Conservation (phyloP, 2,329 filamentous ascomycete genomes). For the Epichloe typhina region DNA sequence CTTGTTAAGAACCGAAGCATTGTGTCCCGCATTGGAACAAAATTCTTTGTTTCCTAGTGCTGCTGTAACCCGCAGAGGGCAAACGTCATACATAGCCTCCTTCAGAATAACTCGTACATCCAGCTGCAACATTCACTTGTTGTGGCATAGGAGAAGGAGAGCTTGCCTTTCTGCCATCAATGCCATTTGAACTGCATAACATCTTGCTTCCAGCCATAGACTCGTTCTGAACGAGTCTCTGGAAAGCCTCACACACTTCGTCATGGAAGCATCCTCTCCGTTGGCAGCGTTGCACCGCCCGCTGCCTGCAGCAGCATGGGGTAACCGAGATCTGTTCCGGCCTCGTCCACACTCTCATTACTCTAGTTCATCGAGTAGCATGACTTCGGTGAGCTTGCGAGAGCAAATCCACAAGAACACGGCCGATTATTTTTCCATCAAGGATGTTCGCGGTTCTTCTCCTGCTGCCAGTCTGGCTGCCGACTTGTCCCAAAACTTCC, state of each 20-base stretch:
- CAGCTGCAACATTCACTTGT: slow-evolving; percentile 21
- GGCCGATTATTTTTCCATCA: slow-evolving; percentile 71
- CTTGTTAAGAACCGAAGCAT: background rate
- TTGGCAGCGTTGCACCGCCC: slow-evolving; percentile 80
- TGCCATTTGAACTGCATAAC: background rate
- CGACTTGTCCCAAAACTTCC: slow-evolving; percentile 93
- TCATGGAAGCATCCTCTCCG: slow-evolving; percentile 88
- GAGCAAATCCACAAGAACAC: slow-evolving; percentile 50
- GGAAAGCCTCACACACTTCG: slow-evolving; percentile 10
- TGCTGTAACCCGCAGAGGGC: background rate
- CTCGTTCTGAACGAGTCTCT: slow-evolving; percentile 4
- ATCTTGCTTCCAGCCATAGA: background rate
- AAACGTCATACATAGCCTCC: background rate
- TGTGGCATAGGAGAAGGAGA: slow-evolving; percentile 9
- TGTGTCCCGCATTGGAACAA: background rate
- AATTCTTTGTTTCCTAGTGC: background rate
- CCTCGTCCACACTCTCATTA: slow-evolving; percentile 33
- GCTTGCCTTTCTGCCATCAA: slow-evolving; percentile 1
- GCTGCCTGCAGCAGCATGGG: slow-evolving; percentile 49
- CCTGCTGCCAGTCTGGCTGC: slow-evolving; percentile 83
- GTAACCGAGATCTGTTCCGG: slow-evolving; percentile 37
- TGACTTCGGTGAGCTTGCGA: slow-evolving; percentile 64
- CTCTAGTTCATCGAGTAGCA: slow-evolving; percentile 41
- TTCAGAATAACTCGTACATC: background rate
- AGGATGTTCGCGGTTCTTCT: slow-evolving; percentile 70